Conservation (phyloP, 139 green algal species). For the Chlamydomonas applanata region DNA sequence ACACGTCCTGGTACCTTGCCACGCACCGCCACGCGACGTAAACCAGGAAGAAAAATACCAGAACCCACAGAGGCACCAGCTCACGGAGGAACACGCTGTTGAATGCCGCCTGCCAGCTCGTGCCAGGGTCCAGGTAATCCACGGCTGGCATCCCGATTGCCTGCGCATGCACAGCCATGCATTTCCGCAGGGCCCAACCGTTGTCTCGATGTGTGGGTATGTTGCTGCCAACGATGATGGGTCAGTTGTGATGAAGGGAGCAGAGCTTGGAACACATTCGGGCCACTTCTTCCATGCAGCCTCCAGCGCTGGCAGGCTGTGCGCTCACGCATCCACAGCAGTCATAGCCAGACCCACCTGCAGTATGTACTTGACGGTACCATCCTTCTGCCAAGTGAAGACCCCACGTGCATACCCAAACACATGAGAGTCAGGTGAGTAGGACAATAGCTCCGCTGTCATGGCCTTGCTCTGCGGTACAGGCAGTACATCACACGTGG, state of each 20-base stretch:
- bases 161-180: no score
- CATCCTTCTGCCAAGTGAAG: slow-evolving; percentile 23
- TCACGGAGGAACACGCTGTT: slow-evolving; percentile 5
- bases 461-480: slow-evolving; percentile 14
- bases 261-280: no score
- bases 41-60: slow-evolving; percentile 10
- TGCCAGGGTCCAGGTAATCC: background rate
- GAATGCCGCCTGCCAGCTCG: slow-evolving; percentile 5
- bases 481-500: no score
- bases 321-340: no score
- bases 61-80: slow-evolving; percentile 30
- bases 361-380: background rate
- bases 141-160: background rate
- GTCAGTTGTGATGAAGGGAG: no score
- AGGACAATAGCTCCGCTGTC: slow-evolving; percentile 27
- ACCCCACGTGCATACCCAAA: slow-evolving; percentile 8
- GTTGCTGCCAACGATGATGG: no score
- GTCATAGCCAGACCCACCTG: no score
- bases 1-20: no score
- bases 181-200: no score
- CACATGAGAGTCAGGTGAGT: slow-evolving; percentile 24
- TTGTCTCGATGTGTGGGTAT: no score
- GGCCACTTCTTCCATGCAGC: no score
- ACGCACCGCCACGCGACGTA: background rate
- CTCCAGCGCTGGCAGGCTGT: no score